A percentile compares a stretch with the other conserved stretches of the same genome.
phyloP scores from a whole-genome alignment of 768 basidiomycete species.

The Boletus sp. region DNA sequence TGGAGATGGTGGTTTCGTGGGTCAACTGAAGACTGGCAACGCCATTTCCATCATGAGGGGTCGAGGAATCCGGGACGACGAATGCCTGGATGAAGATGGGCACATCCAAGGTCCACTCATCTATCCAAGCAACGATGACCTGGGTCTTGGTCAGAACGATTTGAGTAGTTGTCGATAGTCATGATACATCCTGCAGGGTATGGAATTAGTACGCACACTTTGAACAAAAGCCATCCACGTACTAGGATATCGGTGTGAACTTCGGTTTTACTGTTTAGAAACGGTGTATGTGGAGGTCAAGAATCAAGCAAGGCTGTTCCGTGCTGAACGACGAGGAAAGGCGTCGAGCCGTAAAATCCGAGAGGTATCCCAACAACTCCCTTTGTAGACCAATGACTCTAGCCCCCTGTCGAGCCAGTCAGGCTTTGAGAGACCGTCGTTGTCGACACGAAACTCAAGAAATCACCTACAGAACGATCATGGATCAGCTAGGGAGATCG shows the following conservation, averaged over 20 bases:
- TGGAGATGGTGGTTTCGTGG: not conserved
- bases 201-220: not conserved
- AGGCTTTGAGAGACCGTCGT: not conserved
- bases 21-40: not conserved
- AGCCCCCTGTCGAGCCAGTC: too few species aligned
- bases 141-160: not conserved
- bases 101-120: not conserved
- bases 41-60: not conserved
- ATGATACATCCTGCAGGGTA: not conserved
- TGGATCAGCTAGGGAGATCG: not conserved
- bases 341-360: too few species aligned
- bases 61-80: not conserved
- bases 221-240: not conserved
- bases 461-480: not conserved
- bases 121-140: not conserved
- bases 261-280: not conserved
- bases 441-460: not conserved
- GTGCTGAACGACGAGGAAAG: too few species aligned
- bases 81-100: not conserved
- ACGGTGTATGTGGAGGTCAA: not conserved
- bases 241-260: not conserved
- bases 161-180: not conserved
- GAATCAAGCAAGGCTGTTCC: not conserved
- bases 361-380: too few species aligned
- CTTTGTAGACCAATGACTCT: too few species aligned